Conservation (phyloP, 495 filamentous ascomycete genomes). For the Aspergillus asperescens region DNA sequence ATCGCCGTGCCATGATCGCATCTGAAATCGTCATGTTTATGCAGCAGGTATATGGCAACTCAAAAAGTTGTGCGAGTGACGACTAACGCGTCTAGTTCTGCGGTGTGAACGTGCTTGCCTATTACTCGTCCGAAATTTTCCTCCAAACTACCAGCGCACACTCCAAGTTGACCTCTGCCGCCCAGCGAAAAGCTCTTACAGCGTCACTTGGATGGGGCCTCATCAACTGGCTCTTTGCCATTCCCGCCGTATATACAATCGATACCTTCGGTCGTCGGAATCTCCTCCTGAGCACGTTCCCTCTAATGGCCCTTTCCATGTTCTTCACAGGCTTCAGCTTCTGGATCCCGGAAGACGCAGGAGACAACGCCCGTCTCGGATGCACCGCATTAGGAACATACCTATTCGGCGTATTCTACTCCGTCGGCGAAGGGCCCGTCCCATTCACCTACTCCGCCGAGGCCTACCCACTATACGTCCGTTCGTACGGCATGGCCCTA, state of each 20-base stretch:
- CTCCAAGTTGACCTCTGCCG: conserved; percentile 32
- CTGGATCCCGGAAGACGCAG: conserved; percentile 53
- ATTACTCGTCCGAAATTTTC: conserved; percentile 53
- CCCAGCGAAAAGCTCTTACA: conserved; percentile 49
- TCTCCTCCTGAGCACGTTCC: conserved; percentile 71
- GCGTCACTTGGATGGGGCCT: conserved; percentile 72
- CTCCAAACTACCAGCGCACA: conserved; percentile 26
- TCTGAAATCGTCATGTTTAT: conserved; percentile 80
- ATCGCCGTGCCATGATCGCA: conserved; percentile 70
- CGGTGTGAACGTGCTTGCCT: conserved; percentile 56
- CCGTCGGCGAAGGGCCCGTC: conserved; percentile 74
- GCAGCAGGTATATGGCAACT: conserved; percentile 58
- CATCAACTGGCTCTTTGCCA: conserved; percentile 74
- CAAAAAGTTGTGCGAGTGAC: background rate
- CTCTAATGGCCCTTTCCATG: conserved; percentile 64
- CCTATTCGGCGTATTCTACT: conserved; percentile 70
- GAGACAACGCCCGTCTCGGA: conserved; percentile 43
- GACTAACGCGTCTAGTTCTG: conserved; percentile 18
- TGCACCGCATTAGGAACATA: conserved; percentile 68
- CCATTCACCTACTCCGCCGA: conserved; percentile 83
- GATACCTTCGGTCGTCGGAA: conserved; percentile 80
- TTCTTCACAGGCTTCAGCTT: conserved; percentile 80
- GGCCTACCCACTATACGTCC: conserved; percentile 68
- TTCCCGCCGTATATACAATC: conserved; percentile 76
- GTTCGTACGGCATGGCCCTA: conserved; percentile 60